Base-by-base conservation (phyloP, 108 stramenopile species). In the Skeletonema marinoi region DNA sequence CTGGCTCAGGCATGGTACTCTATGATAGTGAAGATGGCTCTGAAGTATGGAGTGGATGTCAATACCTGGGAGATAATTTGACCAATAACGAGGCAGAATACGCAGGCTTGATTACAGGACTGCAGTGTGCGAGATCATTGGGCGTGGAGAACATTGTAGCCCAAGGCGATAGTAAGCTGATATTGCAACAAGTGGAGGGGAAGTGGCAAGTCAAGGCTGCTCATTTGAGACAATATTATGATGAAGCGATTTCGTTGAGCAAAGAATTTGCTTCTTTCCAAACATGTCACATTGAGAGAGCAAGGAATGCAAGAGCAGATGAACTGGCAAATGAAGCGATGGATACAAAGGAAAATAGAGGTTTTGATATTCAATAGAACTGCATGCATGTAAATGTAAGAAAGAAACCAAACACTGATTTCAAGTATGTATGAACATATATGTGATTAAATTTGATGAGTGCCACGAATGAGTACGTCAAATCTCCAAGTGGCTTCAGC, bases 31-130 rank as follows among this genome's bases (percentile, higher is more conserved):
- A 80, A 17, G 73, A 59, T 31, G 81, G 77, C 16, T 66, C 77
- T 13, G 86, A 85, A 62, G 39, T 92, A 4, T 88, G 89, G 86
- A 78, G 73, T 72, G 95, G 93, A 51, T 86, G 66, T 68, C 84
- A 87, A 29, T 96, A 84, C 69, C 70, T 91, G 39, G 86, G 81
- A 16, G 72, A 84, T 46, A 66, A 36, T 10, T 68, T 64, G 3
- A 92, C 91, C n/a, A 93, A 93, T 75, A 96, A 96, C 71, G 74
- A 88, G 42, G 95, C 95, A 6, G 95, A 96, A 78, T 93, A 93
- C 54, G 70, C 60, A 32, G 89, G 82, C 0, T 70, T 94, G 32
- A 60, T 87, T 32, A 79, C 77, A 11, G 95, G 95, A 5, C 66
- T 93, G 59, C 62, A 85, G 70, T 87, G 85, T 50, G 92, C 95